Evolutionary conservation across 2,329 filamentous ascomycete species (phyloP), one percentile per base, ranked within the genome.

Genomic region (Biscogniauxia mediterranea): DNA sequence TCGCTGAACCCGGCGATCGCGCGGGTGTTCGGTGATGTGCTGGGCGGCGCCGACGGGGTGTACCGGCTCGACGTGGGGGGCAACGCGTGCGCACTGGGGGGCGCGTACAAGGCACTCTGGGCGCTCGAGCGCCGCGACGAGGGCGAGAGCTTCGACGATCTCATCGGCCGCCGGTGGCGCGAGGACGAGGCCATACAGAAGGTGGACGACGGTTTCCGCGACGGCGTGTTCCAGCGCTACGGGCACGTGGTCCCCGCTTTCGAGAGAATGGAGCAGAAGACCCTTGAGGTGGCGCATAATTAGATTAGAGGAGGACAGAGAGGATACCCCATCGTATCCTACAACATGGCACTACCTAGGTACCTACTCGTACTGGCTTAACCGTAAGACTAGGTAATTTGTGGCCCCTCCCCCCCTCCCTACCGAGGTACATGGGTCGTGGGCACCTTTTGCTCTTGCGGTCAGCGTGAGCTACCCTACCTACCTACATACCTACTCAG

Each of bases 51-150:
- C 2, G 95, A 98, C 65, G 95, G 95, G 23, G 91, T 98, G 25
- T 99, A 92, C 79, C 91, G 90, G 77, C 86, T 99, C 15, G 93
- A 98, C 73, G 92, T 98, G 5, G 94, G 95, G 25, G 93, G 93
- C 25, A 97, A 96, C 78, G 94, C 95, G 2, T 99, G 95, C 77
- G 95, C 94, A 11, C 79, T 98, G 15, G 95, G 95, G 15, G 92
- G 92, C 6, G 94, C 94, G 25, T 97, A 98, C 78, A 98, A 98
- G 79, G 94, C 95, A 15, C 88, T 96, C 0, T 99, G 95, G 95
- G 93, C 90, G 0, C 81, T 92, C 59, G 92, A 95, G 80, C 80
- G 91, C 54, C 75, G 76, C 23, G 74, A 69, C 0, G 61, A 78
- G 1, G 82, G 80, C 19, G 88, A 96, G 83, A 91, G 84, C 3